These are phyloP conservation scores for Ceraceosorus bombacis DNA, from an alignment of 1,284 basidiomycete genomes.

Conservation along the genomic window DNA sequence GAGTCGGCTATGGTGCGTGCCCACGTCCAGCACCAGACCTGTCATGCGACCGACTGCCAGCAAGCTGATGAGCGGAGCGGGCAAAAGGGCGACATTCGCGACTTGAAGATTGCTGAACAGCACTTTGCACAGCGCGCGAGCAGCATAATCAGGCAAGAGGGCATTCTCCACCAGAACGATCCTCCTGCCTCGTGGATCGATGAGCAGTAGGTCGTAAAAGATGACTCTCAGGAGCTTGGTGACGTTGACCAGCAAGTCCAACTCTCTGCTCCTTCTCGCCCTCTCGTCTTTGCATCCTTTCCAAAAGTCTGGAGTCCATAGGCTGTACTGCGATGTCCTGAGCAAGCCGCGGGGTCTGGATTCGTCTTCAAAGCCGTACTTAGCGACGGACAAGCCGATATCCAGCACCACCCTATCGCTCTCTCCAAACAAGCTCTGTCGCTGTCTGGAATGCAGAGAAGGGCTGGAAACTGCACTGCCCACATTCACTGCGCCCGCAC, in stretches of 20 bases:
- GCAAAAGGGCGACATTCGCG: constrained; percentile 74
- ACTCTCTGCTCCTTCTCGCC: constrained; percentile 21
- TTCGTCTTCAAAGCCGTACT: constrained; percentile 40
- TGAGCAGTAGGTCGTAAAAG: constrained; percentile 57
- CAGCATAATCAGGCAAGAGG: constrained; percentile 72
- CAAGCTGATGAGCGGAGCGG: constrained; percentile 70
- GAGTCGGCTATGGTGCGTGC: constrained; percentile 77
- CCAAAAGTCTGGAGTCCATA: constrained; percentile 38
- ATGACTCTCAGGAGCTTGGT: constrained; percentile 26
- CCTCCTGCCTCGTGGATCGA: constrained; percentile 86
- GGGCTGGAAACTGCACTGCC: no score
- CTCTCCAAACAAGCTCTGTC: no score
- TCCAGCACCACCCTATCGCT: constrained; percentile 41
- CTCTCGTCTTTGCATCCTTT: constrained; percentile 17
- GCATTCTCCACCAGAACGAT: constrained; percentile 86
- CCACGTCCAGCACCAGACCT: constrained; percentile 84
- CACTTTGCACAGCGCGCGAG: constrained; percentile 74
- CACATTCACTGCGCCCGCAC: no score
- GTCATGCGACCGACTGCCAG: constrained; percentile 79
- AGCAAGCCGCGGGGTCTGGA: constrained; percentile 35
- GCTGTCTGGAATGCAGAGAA: no score
- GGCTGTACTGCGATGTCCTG: constrained; percentile 13
- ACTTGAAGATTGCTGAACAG: constrained; percentile 86
- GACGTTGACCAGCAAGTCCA: constrained; percentile 26
- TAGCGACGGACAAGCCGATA: constrained; percentile 34